Evolutionary conservation across 768 basidiomycete genomes (phyloP), one percentile per base, ranked within the genome.

Genomic region (Kwoniella sp.): DNA sequence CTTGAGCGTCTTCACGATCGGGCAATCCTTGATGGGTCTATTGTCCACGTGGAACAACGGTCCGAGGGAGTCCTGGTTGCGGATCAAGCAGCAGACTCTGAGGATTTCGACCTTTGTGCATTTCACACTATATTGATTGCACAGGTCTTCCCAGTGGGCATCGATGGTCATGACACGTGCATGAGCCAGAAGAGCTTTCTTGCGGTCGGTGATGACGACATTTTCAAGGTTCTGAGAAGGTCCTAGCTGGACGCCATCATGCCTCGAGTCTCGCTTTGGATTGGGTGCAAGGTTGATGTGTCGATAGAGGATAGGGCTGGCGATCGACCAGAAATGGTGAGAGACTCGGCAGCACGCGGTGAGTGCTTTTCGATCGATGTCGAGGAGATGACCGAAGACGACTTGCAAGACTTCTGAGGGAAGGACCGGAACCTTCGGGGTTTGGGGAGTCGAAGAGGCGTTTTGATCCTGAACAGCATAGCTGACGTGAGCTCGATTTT

Each of bases 111-210:
- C 40, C 3, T 6, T 15, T 9, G 40, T 10, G 17, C 7, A 15
- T 9, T 44, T 15, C 8, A 44, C 8, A 15, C 40, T 55, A 8
- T 17, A 13, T 4, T 26, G 8, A 26, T 21, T 24, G 33, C 33
- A 55, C 33, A 55, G n/a, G 37, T 44, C 55, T 22, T 44, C 17
- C 21, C 22, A 22, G 24, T 44, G 55, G 10, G 55, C 55, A 26
- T 55, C 55, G 13, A 55, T 30, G 24, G 36, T 55, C 3, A 55
- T 2, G 24, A 37, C 24, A 6, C 22, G n/a, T 2, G 55, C 55
- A 26, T 22, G 26, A 6, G 36, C 24, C 17, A 55, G 37, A 24
- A 44, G 40, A 13, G 37, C 40, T 21, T 24, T 22, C 37, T 55
- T 55, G 1, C 55, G 33, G 21, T 22, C 26, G 52, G 52, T 53